Evolutionary conservation across 768 basidiomycete species (phyloP).

Genomic region (Leucocoprinus sp.): DNA sequence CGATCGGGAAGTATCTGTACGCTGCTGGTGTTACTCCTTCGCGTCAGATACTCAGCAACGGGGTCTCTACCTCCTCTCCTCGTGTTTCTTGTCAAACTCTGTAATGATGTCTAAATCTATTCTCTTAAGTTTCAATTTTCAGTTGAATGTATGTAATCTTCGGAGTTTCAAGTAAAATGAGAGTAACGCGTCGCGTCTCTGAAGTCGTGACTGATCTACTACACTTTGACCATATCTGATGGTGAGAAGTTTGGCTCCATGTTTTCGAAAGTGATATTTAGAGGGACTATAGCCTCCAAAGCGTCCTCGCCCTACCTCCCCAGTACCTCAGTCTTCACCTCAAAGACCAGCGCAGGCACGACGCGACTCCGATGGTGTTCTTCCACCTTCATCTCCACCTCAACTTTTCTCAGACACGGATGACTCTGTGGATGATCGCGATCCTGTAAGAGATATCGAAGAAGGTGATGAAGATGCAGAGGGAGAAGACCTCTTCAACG

Average conservation of each 20-base stretch:
- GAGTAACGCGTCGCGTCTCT: slow-evolving; percentile 18
- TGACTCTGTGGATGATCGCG: slow-evolving; percentile 66
- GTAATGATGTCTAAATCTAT: background rate
- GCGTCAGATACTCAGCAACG: too few relatives aligned
- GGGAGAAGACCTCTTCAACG: slow-evolving; percentile 89
- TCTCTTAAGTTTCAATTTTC: background rate
- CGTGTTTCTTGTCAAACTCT: too few relatives aligned
- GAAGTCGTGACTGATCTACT: slow-evolving; percentile 3
- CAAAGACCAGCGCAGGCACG: slow-evolving; percentile 35
- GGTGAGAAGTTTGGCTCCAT: background rate
- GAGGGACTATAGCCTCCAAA: slow-evolving; percentile 36
- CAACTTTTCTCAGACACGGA: slow-evolving; percentile 83
- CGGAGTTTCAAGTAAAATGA: slow-evolving; percentile 22
- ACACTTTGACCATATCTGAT: background rate
- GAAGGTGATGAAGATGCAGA: slow-evolving; percentile 75
- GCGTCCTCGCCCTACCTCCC: slow-evolving; percentile 53
- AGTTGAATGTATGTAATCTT: background rate
- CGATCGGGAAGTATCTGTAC: too few relatives aligned
- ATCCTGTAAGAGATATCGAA: slow-evolving; percentile 56
- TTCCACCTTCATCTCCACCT: slow-evolving; percentile 82
- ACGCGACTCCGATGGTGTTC: slow-evolving; percentile 60
- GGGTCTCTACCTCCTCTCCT: too few relatives aligned
- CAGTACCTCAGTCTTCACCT: slow-evolving; percentile 42
- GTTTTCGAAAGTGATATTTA: background rate
- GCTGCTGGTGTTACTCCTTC: too few relatives aligned